A percentile compares a stretch with the other conserved stretches of the same genome.
These are phyloP conservation scores for Dicorynia guianensis DNA, from an alignment of 306 rosid species.

Conservation along the genomic window DNA sequence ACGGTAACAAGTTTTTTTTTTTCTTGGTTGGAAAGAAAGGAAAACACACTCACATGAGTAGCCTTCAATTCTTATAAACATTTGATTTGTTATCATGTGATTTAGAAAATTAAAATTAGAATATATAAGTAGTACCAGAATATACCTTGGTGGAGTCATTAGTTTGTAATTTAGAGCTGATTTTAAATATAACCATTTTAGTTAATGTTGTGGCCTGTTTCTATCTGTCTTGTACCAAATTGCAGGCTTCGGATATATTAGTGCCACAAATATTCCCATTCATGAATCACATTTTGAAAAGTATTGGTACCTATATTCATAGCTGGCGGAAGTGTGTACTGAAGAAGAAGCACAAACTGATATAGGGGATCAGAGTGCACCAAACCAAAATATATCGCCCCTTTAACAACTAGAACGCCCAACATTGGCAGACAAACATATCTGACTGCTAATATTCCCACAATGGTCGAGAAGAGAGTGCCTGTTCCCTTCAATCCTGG, in stretches of 20 bases:
- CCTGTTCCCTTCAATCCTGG: slow-evolving; percentile 72
- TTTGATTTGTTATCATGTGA: no score
- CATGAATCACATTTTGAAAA: background rate
- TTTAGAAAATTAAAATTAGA: no score
- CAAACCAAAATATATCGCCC: slow-evolving; percentile 65
- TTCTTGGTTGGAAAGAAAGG: no score
- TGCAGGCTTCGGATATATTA: background rate
- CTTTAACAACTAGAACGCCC: slow-evolving; percentile 67
- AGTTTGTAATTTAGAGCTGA: background rate
- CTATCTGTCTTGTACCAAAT: background rate
- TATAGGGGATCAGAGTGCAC: slow-evolving; percentile 72
- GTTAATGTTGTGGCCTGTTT: background rate
- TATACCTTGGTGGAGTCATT: background rate
- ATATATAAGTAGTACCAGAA: background rate
- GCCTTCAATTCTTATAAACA: background rate
- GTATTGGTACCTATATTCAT: slow-evolving; percentile 74
- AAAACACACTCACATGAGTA: background rate
- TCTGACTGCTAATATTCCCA: slow-evolving; percentile 67
- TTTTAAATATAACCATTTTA: background rate
- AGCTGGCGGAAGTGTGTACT: slow-evolving; percentile 86
- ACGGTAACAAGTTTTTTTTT: no score
- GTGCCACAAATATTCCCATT: background rate
- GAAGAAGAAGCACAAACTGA: slow-evolving; percentile 81
- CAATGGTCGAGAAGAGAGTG: slow-evolving; percentile 47
- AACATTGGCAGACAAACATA: slow-evolving; percentile 65